A percentile compares a stretch with the other conserved stretches of the same genome.
Conservation (phyloP, 2,329 filamentous ascomycete species). For the Cadophora luteo-olivacea region DNA sequence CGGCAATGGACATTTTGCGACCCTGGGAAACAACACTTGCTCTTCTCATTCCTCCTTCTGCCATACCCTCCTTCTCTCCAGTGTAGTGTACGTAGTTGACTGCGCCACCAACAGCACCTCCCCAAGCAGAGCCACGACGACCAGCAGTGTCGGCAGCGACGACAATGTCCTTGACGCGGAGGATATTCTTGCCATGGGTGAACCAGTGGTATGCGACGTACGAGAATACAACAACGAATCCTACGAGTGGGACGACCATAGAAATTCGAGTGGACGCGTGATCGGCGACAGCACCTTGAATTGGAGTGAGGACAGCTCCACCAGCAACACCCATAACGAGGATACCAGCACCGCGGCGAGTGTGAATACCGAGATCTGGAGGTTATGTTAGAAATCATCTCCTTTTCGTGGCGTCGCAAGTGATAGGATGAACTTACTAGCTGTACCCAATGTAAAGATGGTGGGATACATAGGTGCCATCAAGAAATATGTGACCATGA, state of each 20-base stretch:
- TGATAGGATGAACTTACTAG: conserved; percentile 49
- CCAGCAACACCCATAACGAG: conserved; percentile 63
- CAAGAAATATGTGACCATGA: conserved; percentile 78
- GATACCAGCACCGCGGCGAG: conserved; percentile 77
- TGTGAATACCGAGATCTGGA: conserved; percentile 73
- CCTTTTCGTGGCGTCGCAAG: too few relatives aligned
- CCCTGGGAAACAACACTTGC: conserved; percentile 19
- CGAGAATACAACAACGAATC: conserved; percentile 48
- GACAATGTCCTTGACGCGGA: conserved; percentile 43
- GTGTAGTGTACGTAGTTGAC: conserved; percentile 35
- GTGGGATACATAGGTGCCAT: conserved; percentile 84
- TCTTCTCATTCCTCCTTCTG: conserved; percentile 22
- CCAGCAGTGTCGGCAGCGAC: conserved; percentile 32
- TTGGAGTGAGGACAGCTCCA: conserved; percentile 75
- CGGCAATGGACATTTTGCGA: conserved; percentile 19
- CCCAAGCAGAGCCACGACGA: conserved; percentile 26
- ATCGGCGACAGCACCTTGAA: conserved; percentile 72
- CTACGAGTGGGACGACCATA: conserved; percentile 52
- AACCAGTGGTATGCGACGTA: conserved; percentile 45
- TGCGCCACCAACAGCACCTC: conserved; percentile 40
- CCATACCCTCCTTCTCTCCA: conserved; percentile 28
- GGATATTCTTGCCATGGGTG: conserved; percentile 43
- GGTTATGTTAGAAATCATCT: neutral
- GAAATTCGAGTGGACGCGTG: conserved; percentile 49
- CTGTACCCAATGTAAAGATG: conserved; percentile 81